Evolutionary conservation across 1,284 basidiomycete species (phyloP).

Genomic region (Papiliotrema terrestris): DNA sequence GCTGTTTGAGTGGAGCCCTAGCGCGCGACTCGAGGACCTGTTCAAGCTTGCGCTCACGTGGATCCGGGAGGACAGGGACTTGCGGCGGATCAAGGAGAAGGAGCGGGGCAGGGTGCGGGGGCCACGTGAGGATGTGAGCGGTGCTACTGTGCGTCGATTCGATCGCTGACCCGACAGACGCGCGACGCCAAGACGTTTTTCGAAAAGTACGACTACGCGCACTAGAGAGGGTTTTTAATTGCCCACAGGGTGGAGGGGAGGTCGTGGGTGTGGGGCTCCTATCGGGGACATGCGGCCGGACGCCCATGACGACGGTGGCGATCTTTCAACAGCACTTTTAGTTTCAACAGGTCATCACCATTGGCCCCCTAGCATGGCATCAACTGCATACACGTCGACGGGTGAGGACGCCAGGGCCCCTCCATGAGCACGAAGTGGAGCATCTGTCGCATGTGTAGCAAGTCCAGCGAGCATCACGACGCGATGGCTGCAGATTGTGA

Average conservation of each 20-base stretch:
- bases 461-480: no score
- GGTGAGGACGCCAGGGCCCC: no score
- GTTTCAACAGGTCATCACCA: background rate
- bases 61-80: slow-evolving; percentile 75
- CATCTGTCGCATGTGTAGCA: no score
- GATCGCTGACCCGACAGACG: slow-evolving; percentile 44
- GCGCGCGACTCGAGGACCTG: slow-evolving; percentile 50
- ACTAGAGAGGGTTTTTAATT: slow-evolving; percentile 13
- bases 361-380: background rate
- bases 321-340: background rate
- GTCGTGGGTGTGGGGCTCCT: background rate
- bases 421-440: no score
- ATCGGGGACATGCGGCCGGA: background rate
- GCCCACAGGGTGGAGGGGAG: background rate
- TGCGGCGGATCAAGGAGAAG: slow-evolving; percentile 59
- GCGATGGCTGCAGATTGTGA: background rate
- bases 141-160: background rate
- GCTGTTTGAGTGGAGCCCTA: slow-evolving; percentile 66
- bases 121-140: slow-evolving; percentile 60
- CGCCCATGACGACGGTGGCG: background rate
- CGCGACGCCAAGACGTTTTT: slow-evolving; percentile 85
- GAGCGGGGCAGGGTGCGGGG: slow-evolving; percentile 62
- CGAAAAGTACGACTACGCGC: slow-evolving; percentile 63
- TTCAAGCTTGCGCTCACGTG: slow-evolving; percentile 75
- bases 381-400: background rate